Conservation (phyloP, 202 grass and related monocot genomes). For the Brachypodium distachyon region DNA sequence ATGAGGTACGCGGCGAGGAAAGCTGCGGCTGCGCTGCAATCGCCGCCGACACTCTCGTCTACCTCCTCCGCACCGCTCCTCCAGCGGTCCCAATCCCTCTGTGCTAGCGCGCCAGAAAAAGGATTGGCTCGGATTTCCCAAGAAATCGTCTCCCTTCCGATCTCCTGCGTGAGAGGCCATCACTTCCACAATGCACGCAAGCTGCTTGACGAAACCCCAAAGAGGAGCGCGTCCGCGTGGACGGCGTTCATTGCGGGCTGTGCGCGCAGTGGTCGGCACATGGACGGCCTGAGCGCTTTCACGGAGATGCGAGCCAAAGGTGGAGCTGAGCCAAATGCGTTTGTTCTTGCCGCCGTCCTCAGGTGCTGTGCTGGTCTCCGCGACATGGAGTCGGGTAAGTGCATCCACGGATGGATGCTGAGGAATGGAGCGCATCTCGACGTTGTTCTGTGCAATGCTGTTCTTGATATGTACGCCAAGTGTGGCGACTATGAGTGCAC, state of each 20-base stretch:
- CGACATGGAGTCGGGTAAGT: slow-evolving; percentile 19
- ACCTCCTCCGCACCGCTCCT: neutral
- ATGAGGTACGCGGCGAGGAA: slow-evolving; percentile 12
- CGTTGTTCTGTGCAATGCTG: slow-evolving; percentile 40
- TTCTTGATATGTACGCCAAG: slow-evolving; percentile 60
- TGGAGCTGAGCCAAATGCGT: slow-evolving; percentile 15
- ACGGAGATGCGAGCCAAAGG: slow-evolving; percentile 10
- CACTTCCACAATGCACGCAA: neutral
- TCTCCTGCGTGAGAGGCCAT: neutral
- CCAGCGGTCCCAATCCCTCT: neutral
- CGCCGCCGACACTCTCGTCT: neutral
- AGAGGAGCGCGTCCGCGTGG: slow-evolving; percentile 27
- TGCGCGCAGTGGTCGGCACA: slow-evolving; percentile 13
- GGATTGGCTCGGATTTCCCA: neutral
- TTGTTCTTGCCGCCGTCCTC: slow-evolving; percentile 49
- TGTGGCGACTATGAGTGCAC: neutral
- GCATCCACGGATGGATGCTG: slow-evolving; percentile 52
- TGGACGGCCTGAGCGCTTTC: slow-evolving; percentile 28
- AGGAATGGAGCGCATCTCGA: slow-evolving; percentile 32
- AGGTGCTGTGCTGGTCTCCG: slow-evolving; percentile 38
- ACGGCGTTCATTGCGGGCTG: slow-evolving; percentile 33
- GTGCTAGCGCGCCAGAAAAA: neutral
- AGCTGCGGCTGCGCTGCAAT: slow-evolving; percentile 4
- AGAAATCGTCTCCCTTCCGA: neutral
- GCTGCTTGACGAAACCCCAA: slow-evolving; percentile 34